Conservation (phyloP, 2,329 filamentous ascomycete genomes). For the Orbilia oligospora region DNA sequence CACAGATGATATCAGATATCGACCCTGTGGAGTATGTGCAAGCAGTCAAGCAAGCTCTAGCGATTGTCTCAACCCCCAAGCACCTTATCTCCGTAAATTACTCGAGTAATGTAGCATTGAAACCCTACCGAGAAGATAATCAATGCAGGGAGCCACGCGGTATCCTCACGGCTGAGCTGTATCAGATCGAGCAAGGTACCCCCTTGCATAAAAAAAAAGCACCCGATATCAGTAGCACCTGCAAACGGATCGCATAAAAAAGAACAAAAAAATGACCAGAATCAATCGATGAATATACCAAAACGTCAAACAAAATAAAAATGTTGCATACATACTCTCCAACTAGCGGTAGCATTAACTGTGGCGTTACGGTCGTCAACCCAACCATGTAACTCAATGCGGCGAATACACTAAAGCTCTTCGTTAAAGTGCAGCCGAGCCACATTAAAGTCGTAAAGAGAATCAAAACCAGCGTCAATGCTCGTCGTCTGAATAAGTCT, state of each 20-base stretch:
- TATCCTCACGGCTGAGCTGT: neutral
- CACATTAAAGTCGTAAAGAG: conserved; percentile 79
- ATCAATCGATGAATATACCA: neutral
- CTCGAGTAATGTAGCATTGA: neutral
- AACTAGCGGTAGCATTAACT: conserved; percentile 83
- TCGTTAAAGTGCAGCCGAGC: conserved; percentile 80
- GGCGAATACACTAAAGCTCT: conserved; percentile 76
- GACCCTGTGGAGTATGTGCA: conserved; percentile 10
- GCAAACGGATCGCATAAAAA: conserved; percentile 14
- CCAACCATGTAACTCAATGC: conserved; percentile 80
- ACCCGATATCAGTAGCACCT: conserved; percentile 4
- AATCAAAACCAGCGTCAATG: conserved; percentile 78
- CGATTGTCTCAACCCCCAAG: neutral
- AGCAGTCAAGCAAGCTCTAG: neutral
- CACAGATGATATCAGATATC: conserved; percentile 21
- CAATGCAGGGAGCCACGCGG: conserved; percentile 1
- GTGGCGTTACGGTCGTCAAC: conserved; percentile 84
- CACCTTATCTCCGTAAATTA: neutral
- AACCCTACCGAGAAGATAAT: neutral
- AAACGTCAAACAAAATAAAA: neutral
- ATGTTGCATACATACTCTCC: conserved; percentile 71
- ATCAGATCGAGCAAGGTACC: conserved; percentile 23
- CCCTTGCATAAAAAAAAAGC: conserved; percentile 7
- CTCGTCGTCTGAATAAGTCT: conserved; percentile 77
- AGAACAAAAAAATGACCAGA: neutral